These are phyloP conservation scores for Verticillium nonalfalfae DNA, from an alignment of 2,329 filamentous ascomycete genomes.

Conservation along the genomic window DNA sequence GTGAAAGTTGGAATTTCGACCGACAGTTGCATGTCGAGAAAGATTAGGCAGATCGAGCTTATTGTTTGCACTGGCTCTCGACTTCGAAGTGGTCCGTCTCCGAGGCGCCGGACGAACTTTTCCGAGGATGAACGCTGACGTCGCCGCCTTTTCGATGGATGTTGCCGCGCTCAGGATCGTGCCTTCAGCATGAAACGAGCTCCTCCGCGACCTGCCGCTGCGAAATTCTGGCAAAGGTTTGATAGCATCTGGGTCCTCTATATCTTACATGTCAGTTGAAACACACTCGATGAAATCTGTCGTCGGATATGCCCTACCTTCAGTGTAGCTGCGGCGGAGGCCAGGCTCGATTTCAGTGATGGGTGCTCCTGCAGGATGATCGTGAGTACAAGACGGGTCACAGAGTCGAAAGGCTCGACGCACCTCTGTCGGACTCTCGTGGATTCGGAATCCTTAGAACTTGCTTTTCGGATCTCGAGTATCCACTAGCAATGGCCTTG, in stretches of 20 bases:
- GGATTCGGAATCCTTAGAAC: conserved; percentile 1
- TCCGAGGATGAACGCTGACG: conserved; percentile 1
- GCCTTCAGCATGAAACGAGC: conserved; percentile 1
- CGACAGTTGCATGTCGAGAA: conserved; percentile 34
- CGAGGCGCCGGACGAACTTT: not conserved
- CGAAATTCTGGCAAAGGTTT: not conserved
- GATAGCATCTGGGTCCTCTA: not conserved
- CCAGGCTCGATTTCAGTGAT: not conserved
- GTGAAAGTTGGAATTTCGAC: conserved; percentile 38
- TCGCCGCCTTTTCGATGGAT: conserved; percentile 11
- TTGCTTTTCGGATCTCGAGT: not conserved
- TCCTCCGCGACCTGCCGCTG: not conserved
- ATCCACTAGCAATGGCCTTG: not conserved
- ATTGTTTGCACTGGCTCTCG: not conserved
- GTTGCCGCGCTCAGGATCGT: conserved; percentile 7
- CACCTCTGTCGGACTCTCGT: conserved; percentile 4
- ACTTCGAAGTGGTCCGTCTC: not conserved
- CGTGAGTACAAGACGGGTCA: not conserved
- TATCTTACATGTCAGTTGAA: not conserved
- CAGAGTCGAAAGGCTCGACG: not conserved
- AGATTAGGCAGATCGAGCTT: conserved; percentile 24
- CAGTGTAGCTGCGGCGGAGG: not conserved
- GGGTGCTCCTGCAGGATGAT: not conserved
- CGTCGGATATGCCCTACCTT: not conserved
- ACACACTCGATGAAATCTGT: not conserved